Evolutionary conservation across 805 yeast genomes (phyloP).

Genomic region (Saturnispora saitoi): DNA sequence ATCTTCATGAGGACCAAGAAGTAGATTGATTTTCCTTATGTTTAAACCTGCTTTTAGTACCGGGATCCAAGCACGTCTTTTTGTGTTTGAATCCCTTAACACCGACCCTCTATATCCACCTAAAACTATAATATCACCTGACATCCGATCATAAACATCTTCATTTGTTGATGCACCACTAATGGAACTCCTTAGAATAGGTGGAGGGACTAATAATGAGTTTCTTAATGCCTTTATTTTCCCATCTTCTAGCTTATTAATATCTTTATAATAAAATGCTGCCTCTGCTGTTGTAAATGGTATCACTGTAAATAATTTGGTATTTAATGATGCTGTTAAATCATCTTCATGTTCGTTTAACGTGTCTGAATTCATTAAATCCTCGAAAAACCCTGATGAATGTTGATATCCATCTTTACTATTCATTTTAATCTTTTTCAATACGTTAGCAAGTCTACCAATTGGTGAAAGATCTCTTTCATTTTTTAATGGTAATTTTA

Average conservation of each 20-base stretch:
- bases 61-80: slow-evolving; percentile 78
- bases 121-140: slow-evolving; percentile 71
- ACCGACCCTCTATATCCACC: slow-evolving; percentile 90
- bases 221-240: slow-evolving; percentile 62
- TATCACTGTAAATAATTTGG: slow-evolving; percentile 42
- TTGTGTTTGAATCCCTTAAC: slow-evolving; percentile 54
- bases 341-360: not conserved
- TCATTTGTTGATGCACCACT: not conserved
- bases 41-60: slow-evolving; percentile 71
- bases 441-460: slow-evolving; percentile 1
- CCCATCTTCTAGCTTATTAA: slow-evolving; percentile 55
- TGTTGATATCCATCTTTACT: not conserved
- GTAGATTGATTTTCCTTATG: slow-evolving; percentile 56
- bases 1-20: slow-evolving; percentile 62
- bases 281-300: slow-evolving; percentile 58
- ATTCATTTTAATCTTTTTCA: not conserved
- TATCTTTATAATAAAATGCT: slow-evolving; percentile 43
- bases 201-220: slow-evolving; percentile 34
- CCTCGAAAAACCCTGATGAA: not conserved
- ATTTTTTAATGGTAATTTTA: not conserved
- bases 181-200: slow-evolving; percentile 5
- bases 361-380: not conserved
- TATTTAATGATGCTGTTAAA: not conserved
- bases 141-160: slow-evolving; percentile 41
- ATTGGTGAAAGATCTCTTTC: slow-evolving; percentile 5